phyloP scores from a whole-genome alignment of 2,329 filamentous ascomycete genomes.

The Macrophomina phaseolina region DNA sequence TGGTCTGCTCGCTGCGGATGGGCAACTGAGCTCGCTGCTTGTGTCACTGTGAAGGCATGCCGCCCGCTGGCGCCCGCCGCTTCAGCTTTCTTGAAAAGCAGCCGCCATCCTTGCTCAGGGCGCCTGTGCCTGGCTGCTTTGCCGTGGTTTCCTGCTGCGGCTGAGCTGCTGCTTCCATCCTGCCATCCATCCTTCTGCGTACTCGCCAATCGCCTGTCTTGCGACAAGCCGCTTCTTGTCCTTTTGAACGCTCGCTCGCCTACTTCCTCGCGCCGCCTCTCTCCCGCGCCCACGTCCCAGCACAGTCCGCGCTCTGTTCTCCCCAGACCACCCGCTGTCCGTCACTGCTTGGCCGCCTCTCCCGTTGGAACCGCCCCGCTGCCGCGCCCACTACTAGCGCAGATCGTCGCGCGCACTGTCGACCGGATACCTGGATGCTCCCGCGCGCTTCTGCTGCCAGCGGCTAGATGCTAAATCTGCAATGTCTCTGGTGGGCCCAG shows the following conservation, averaged over 20 bases:
- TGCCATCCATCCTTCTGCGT: too few species aligned
- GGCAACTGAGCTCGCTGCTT: constrained; percentile 7
- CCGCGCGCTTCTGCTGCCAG: constrained; percentile 12
- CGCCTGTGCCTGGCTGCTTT: constrained; percentile 14
- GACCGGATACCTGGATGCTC: constrained; percentile 7
- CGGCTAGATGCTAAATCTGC: constrained; percentile 21
- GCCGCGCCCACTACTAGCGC: constrained; percentile 2
- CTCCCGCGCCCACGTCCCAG: not conserved
- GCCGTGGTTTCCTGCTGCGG: constrained; percentile 18
- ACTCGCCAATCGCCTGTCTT: too few species aligned
- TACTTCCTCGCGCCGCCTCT: not conserved
- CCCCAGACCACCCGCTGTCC: not conserved
- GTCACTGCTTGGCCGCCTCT: not conserved
- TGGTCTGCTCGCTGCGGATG: constrained; percentile 9
- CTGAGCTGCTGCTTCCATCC: not conserved
- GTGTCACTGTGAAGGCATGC: constrained; percentile 10
- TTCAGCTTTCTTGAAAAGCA: constrained; percentile 22
- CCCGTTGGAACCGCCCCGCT: constrained; percentile 8
- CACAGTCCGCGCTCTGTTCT: not conserved
- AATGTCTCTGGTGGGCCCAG: constrained; percentile 17
- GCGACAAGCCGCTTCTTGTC: constrained; percentile 23
- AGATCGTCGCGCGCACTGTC: constrained; percentile 17
- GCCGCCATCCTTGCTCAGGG: constrained; percentile 19
- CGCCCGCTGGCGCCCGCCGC: not conserved
- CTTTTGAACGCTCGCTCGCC: constrained; percentile 13